A percentile compares a stretch with the other conserved stretches of the same genome.
Conservation (phyloP, 1,284 basidiomycete genomes). For the Thecaphora frezii region DNA sequence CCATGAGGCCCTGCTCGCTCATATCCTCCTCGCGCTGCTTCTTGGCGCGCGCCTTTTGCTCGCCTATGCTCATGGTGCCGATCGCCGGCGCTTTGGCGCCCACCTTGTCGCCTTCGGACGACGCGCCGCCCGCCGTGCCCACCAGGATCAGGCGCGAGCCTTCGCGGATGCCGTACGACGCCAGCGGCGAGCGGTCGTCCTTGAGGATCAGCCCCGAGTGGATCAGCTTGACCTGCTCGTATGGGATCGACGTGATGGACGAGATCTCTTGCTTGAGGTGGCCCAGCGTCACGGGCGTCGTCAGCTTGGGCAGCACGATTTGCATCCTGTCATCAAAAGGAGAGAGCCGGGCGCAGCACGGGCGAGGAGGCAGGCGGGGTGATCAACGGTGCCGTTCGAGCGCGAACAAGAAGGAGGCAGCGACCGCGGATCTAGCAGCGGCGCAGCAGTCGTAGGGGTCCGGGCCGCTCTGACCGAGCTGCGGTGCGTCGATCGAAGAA, state of each 20-base stretch:
- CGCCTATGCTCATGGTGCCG: slow-evolving; percentile 21
- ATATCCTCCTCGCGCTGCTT: slow-evolving; percentile 26
- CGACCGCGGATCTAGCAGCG: too few species aligned
- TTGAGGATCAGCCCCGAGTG: slow-evolving; percentile 46
- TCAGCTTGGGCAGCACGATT: slow-evolving; percentile 27
- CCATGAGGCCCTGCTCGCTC: slow-evolving; percentile 35
- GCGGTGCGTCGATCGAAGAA: neutral
- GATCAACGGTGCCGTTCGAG: neutral
- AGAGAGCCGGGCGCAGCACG: neutral
- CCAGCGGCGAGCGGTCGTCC: slow-evolving; percentile 47
- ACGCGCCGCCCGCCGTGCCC: slow-evolving; percentile 24
- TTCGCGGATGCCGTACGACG: slow-evolving; percentile 40
- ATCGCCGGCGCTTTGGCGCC: slow-evolving; percentile 21
- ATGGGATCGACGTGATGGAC: slow-evolving; percentile 43
- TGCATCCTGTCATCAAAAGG: slow-evolving; percentile 25
- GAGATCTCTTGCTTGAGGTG: slow-evolving; percentile 49
- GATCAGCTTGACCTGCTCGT: slow-evolving; percentile 45
- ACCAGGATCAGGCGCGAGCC: slow-evolving; percentile 49
- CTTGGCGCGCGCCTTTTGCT: slow-evolving; percentile 33
- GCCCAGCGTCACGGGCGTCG: slow-evolving; percentile 33
- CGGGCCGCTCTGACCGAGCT: neutral
- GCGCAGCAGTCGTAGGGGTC: too few species aligned
- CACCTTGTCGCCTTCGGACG: slow-evolving; percentile 24
- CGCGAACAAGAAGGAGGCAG: too few species aligned
- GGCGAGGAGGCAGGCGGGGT: neutral